Evolutionary conservation across 108 stramenopile species (phyloP), one percentile per base, ranked within the genome.

Genomic region (Cyclotella cryptica): DNA sequence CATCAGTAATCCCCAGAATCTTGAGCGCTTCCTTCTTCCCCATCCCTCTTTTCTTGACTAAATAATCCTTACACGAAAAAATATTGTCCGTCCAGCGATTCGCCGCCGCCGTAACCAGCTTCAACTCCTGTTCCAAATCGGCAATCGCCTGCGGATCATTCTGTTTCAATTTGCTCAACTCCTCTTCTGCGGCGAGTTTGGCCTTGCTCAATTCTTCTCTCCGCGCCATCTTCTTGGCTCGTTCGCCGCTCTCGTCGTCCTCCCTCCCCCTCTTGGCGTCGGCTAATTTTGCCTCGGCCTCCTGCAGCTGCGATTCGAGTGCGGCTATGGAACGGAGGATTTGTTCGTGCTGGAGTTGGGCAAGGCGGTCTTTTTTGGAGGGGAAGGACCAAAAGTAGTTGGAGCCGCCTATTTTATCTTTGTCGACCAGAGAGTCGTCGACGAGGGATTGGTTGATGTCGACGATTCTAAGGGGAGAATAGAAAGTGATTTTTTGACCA

Each of bases 1-100:
- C 68, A 64, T 80, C 83, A 12, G 86, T 89, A 51, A 93, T 91
- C 28, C 85, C 88, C 59, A 93, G 69, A 62, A 85, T 70, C 52
- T 78, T 75, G 46, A 72, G 80, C 26, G 89, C 95, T 68, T 95
- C 93, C 84, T 94, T 95, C 74, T 88, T 92, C 14, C 75, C 75
- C 88, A 94, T 93, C 7, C 95, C 93, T n/a, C 90, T 80, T 84
- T 97, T 97, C 87, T 97, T 97, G 59, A 89, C 85, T 53, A 97
- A 75, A 66, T 95, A 97, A 72, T 79, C 73, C 67, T 87, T 81
- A 79, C 87, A 87, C 21, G 87, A 82, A 76, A 93, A 97, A 49
- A 95, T 91, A 68, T 97, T 97, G 71, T 97, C 97, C 70, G 97
- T 97, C 97, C 95, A 97, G 0, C 97, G 88, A 82, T 96, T 77